Conservation (phyloP, 331 rosid species). For the Stylosanthes scabra region DNA sequence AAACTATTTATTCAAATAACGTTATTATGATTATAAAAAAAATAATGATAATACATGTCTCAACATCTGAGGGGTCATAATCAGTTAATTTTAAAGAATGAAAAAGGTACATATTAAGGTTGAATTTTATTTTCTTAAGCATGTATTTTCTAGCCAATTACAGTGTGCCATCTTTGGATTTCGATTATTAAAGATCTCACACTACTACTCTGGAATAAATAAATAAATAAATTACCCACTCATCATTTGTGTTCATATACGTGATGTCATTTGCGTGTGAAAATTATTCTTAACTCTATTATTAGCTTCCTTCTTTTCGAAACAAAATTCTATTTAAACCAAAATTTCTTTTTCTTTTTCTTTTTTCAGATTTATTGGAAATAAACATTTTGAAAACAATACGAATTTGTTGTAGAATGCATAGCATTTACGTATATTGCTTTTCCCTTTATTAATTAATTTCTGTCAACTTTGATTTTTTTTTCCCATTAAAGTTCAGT, state of each 20-base stretch:
- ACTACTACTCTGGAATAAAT: neutral
- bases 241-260: neutral
- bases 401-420: neutral
- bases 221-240: neutral
- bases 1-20: no score
- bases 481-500: slow-evolving; percentile 30
- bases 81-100: neutral
- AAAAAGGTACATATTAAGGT: neutral
- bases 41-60: slow-evolving; percentile 5
- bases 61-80: slow-evolving; percentile 7
- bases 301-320: neutral
- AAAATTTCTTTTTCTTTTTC: neutral
- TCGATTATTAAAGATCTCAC: neutral
- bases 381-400: neutral
- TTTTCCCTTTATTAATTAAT: slow-evolving; percentile 13
- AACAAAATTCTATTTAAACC: neutral
- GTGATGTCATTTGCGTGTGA: neutral
- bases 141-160: neutral
- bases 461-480: no score
- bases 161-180: neutral
- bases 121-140: neutral
- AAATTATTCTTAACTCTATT: neutral
- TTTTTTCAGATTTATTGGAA: neutral
- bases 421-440: neutral
- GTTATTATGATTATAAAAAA: no score